Evolutionary conservation across 2,329 filamentous ascomycete species (phyloP).

Genomic region (Apiospora marii): DNA sequence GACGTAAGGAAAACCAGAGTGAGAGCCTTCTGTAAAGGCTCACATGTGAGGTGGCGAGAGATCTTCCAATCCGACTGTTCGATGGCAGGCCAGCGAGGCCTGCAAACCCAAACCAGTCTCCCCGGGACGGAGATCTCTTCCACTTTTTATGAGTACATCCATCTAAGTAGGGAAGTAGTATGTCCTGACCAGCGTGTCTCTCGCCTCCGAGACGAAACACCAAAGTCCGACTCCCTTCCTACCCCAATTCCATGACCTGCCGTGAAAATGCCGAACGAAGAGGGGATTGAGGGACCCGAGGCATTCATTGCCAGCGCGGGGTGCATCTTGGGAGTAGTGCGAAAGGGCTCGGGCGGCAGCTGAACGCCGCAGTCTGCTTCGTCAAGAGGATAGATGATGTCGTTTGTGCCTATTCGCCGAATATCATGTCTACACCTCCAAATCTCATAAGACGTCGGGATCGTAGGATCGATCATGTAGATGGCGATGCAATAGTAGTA

Average conservation of each 20-base stretch:
- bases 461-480: constrained; percentile 31
- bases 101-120: constrained; percentile 27
- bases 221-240: constrained; percentile 9
- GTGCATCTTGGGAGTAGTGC: constrained; percentile 11
- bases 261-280: constrained; percentile 2
- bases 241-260: constrained; percentile 7
- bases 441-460: constrained; percentile 29
- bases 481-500: constrained; percentile 28
- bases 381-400: constrained; percentile 36
- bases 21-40: constrained; percentile 37
- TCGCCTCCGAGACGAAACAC: constrained; percentile 29
- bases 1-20: constrained; percentile 43
- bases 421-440: constrained; percentile 34
- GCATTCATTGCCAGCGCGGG: constrained; percentile 7
- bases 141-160: constrained; percentile 45
- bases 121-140: constrained; percentile 32
- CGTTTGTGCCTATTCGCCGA: constrained; percentile 37
- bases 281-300: constrained; percentile 29
- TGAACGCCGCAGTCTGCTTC: constrained; percentile 26
- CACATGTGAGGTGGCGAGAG: constrained; percentile 32
- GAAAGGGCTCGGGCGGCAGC: background rate
- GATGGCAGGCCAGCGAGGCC: constrained; percentile 32
- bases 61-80: constrained; percentile 33
- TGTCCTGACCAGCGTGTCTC: constrained; percentile 39
- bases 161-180: constrained; percentile 39